Evolutionary conservation across 805 yeast genomes (phyloP).

Genomic region (Candida nemodendra): DNA sequence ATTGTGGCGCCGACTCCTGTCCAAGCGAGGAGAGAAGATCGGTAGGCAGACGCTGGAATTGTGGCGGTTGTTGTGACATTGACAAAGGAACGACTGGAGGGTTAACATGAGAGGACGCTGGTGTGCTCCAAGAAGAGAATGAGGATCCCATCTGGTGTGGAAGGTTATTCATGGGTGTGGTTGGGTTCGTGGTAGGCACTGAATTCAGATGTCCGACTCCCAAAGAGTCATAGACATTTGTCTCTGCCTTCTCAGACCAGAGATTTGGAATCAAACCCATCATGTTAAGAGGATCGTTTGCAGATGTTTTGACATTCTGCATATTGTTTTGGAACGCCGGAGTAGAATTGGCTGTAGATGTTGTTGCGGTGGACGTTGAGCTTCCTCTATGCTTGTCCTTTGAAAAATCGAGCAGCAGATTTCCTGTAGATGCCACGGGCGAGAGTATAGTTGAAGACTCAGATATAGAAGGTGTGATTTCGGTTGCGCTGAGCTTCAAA

Average conservation of each 20-base stretch:
- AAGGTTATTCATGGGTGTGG: neutral
- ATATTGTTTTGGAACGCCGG: slow-evolving; percentile 1
- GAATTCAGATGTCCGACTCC: slow-evolving; percentile 1
- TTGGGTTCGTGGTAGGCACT: slow-evolving; percentile 1
- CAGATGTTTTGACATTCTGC: neutral
- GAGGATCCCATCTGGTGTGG: neutral
- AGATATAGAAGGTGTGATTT: slow-evolving; percentile 14
- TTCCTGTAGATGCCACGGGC: slow-evolving; percentile 19
- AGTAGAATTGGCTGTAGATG: slow-evolving; percentile 1
- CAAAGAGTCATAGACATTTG: neutral
- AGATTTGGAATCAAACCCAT: slow-evolving; percentile 27
- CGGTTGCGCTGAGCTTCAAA: slow-evolving; percentile 11
- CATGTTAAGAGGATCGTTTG: slow-evolving; percentile 17
- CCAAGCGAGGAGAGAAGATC: neutral
- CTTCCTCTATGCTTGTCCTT: slow-evolving; percentile 5
- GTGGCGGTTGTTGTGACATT: neutral
- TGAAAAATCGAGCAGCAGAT: slow-evolving; percentile 10
- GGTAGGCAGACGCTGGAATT: neutral
- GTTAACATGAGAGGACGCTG: neutral
- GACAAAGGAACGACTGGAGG: neutral
- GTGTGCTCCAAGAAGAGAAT: neutral
- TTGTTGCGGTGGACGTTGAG: slow-evolving; percentile 2
- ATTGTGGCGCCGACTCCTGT: too few species aligned
- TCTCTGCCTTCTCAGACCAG: slow-evolving; percentile 19
- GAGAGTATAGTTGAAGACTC: slow-evolving; percentile 19